Conservation (phyloP, 495 filamentous ascomycete genomes). For the Stereocaulon alpinum region DNA sequence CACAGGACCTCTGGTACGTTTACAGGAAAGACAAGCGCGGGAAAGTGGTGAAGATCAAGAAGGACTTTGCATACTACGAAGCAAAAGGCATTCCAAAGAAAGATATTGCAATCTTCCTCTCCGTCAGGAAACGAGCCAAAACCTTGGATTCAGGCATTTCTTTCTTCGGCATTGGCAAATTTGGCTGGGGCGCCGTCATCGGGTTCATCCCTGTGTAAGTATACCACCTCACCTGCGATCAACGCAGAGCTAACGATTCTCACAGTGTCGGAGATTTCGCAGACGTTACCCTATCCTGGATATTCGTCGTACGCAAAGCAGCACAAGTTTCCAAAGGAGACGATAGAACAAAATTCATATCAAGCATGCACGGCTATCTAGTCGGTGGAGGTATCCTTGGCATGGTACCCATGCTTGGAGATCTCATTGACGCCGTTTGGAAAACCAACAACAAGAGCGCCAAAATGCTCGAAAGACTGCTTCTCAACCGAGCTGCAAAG, state of each 20-base stretch:
- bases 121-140: slow-evolving; percentile 73
- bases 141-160: slow-evolving; percentile 52
- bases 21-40: neutral
- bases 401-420: slow-evolving; percentile 75
- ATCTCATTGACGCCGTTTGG: slow-evolving; percentile 60
- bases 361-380: slow-evolving; percentile 70
- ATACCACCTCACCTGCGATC: neutral
- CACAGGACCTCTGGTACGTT: too few species aligned
- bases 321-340: slow-evolving; percentile 55
- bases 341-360: slow-evolving; percentile 44
- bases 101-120: slow-evolving; percentile 68
- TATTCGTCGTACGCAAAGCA: slow-evolving; percentile 59
- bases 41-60: slow-evolving; percentile 26
- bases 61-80: slow-evolving; percentile 29
- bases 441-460: slow-evolving; percentile 71
- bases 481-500: slow-evolving; percentile 48
- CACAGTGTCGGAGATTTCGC: slow-evolving; percentile 64
- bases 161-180: slow-evolving; percentile 49
- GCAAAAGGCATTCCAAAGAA: slow-evolving; percentile 65
- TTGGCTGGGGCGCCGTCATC: slow-evolving; percentile 77
- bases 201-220: slow-evolving; percentile 69
- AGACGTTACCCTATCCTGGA: slow-evolving; percentile 52
- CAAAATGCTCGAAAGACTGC: slow-evolving; percentile 57
- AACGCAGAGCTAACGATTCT: neutral
- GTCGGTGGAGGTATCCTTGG: slow-evolving; percentile 70